These are phyloP conservation scores for Pseudogymnoascus sp. DNA, from an alignment of 2,329 filamentous ascomycete genomes.

Conservation along the genomic window DNA sequence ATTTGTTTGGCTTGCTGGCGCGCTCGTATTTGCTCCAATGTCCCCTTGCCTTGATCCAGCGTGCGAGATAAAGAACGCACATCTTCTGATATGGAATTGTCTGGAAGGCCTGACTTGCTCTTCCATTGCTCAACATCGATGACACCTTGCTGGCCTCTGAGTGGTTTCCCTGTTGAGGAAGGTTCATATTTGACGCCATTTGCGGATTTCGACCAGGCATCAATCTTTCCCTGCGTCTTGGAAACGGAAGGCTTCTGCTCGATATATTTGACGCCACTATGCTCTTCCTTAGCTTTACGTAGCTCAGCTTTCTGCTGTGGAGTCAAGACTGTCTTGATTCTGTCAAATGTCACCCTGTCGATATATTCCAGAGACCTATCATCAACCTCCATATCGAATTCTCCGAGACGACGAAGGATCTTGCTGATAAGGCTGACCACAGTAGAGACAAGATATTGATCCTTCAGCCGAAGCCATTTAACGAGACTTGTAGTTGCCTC, in stretches of 20 bases:
- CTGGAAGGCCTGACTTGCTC: background rate
- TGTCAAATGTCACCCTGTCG: conserved; percentile 46
- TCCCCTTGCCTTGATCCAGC: conserved; percentile 10
- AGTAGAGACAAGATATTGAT: conserved; percentile 75
- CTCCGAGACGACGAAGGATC: conserved; percentile 72
- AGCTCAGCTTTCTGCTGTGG: conserved; percentile 81
- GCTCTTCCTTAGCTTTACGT: conserved; percentile 53
- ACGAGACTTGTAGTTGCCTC: conserved; percentile 62
- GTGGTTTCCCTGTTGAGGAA: conserved; percentile 8
- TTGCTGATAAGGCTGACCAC: conserved; percentile 79
- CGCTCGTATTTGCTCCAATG: conserved; percentile 13
- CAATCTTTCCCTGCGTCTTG: conserved; percentile 54
- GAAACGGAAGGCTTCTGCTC: conserved; percentile 36
- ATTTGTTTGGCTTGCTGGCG: conserved; percentile 21
- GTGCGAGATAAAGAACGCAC: conserved; percentile 9
- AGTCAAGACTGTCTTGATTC: conserved; percentile 70
- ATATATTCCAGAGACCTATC: conserved; percentile 53
- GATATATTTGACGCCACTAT: conserved; percentile 45
- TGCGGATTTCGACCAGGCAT: conserved; percentile 53
- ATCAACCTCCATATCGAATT: conserved; percentile 66
- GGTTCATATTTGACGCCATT: conserved; percentile 30
- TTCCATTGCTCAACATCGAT: conserved; percentile 12
- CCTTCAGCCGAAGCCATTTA: conserved; percentile 84
- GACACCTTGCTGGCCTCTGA: conserved; percentile 6
- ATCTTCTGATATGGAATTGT: conserved; percentile 9